Percentiles rank a stretch among this genome's conserved stretches.
Conservation (phyloP, 345 rosid species). For the Euphorbia lathyris region DNA sequence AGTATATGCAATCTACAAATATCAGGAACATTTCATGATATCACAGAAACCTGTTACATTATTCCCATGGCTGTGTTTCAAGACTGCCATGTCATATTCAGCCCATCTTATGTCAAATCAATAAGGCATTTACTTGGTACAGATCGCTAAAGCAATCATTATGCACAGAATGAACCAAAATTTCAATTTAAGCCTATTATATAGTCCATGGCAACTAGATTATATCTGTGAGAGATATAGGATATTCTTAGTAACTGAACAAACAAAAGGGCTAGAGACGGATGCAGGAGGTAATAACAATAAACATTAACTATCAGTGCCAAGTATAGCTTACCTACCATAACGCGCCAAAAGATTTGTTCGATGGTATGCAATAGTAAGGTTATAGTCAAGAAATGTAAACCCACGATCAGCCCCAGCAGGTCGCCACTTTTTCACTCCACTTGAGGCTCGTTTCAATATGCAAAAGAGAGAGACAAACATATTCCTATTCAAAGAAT, state of each 20-base stretch:
- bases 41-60: background rate
- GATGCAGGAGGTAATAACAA: background rate
- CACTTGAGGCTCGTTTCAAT: slow-evolving; percentile 51
- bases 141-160: background rate
- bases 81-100: background rate
- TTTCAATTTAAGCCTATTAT: background rate
- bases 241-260: background rate
- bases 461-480: slow-evolving; percentile 81
- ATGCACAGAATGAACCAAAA: background rate
- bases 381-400: slow-evolving; percentile 68
- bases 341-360: slow-evolving; percentile 88
- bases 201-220: background rate
- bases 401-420: slow-evolving; percentile 94
- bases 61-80: background rate
- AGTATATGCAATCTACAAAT: background rate
- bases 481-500: slow-evolving; percentile 95
- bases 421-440: slow-evolving; percentile 91
- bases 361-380: slow-evolving; percentile 87
- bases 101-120: background rate
- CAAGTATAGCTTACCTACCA: slow-evolving; percentile 76
- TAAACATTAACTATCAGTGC: background rate
- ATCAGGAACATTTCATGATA: background rate
- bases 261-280: background rate
- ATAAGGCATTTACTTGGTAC: background rate
- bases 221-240: background rate